A percentile compares a stretch with the other conserved stretches of the same genome.
phyloP scores from a whole-genome alignment of 441 rosid genomes.

The Brassica balearica region DNA sequence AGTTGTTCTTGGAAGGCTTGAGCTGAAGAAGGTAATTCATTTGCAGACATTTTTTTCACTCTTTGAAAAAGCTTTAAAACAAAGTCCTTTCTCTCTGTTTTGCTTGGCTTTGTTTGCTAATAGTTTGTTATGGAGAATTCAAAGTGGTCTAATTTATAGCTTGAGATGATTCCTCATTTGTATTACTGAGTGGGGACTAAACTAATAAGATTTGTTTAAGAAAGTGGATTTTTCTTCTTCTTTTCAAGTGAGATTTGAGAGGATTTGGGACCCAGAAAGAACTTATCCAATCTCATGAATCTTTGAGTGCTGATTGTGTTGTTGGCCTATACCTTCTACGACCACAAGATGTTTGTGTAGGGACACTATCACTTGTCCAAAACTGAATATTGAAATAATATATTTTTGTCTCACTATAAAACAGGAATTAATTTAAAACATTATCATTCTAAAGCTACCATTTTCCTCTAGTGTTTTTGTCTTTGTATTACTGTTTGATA shows the following conservation, averaged over 20 bases:
- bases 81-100: conserved; percentile 21
- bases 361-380: conserved; percentile 33
- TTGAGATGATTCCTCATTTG: conserved; percentile 18
- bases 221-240: conserved; percentile 5
- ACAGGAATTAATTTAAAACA: conserved; percentile 19
- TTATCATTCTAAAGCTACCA: conserved; percentile 35
- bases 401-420: conserved; percentile 30
- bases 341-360: conserved; percentile 31
- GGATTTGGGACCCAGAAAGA: conserved; percentile 31
- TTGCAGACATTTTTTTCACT: conserved; percentile 14
- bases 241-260: conserved; percentile 10
- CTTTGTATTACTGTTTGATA: neutral
- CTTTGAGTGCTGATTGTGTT: conserved; percentile 25
- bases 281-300: conserved; percentile 23
- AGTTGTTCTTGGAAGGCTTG: conserved; percentile 18
- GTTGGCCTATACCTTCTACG: conserved; percentile 24
- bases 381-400: conserved; percentile 13
- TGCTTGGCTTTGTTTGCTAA: conserved; percentile 31
- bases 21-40: conserved; percentile 36
- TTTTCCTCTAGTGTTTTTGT: conserved; percentile 26
- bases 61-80: conserved; percentile 15
- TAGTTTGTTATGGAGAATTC: conserved; percentile 13
- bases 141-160: conserved; percentile 30
- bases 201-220: neutral
- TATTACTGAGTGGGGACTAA: conserved; percentile 26